Evolutionary conservation across 108 stramenopile genomes (phyloP), one percentile per base, ranked within the genome.

Genomic region (Nitzschia sp.): DNA sequence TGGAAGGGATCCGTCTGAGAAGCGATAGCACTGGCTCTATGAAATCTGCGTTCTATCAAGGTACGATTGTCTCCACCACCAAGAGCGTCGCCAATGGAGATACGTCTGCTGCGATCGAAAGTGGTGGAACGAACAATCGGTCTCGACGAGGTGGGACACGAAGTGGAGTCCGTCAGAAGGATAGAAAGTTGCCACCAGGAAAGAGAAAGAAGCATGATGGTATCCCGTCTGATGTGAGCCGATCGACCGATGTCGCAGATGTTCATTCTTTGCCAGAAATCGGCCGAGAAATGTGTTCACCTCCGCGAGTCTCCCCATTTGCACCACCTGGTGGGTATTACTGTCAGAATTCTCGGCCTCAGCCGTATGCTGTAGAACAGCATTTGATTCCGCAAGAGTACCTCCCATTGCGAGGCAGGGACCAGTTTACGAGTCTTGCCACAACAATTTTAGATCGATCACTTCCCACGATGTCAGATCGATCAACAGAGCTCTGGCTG

Each of bases 11-110:
- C 21, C 26, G 66, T 25, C 25, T 66, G 52, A 32, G 66, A 54
- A 66, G 66, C 53, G 66, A 66, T 31, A 53, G 52, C 53, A 38
- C 31, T 66, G 66, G 66, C 29, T 66, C 66, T 19, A 38, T 35
- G 31, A 66, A 66, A 52, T 53, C 50, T 34, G 66, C 66, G 6
- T 66, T 66, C 25, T 66, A 66, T 54, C 50, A 66, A 54, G 66
- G 66, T 21, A 66, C 53, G 8, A 66, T 66, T 23, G 66, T 66
- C 3, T 64, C 63, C 22, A 47, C 47, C 26, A 27, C 50, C 38
- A 34, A 31, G 29, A 47, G 53, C 11, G 52, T 9, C n/a, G 34
- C 5, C 22, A 44, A 45, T 41, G 19, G 15, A n/a, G 47, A 46
- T 17, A 27, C 27, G 45, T n/a, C n/a, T n/a, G n/a, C n/a, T n/a